Evolutionary conservation across 768 basidiomycete genomes (phyloP), one percentile per base, ranked within the genome.

Genomic region (Podaxis carcinomalis): DNA sequence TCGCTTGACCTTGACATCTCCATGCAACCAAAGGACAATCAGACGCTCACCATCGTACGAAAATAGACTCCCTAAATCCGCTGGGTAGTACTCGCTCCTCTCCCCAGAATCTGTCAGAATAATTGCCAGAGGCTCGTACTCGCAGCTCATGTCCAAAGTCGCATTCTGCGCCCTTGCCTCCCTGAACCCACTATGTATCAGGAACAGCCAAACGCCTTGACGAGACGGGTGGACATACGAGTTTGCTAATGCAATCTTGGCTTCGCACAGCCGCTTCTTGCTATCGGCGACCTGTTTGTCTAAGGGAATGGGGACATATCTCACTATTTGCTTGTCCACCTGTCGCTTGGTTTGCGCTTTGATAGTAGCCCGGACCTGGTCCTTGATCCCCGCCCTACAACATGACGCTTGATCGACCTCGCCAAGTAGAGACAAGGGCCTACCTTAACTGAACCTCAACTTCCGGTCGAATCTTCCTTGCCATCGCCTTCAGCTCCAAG

Each of bases 41-140:
- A 27, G 2, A 11, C n/a, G 71, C 82, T 71, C 66, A 87, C 85
- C 66, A 53, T 82, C 77, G 67, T 86, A 88, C 4, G 73, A 72
- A 51, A 85, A 77, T 13, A 88, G 69, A 2, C 80, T 77, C 55
- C 76, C 70, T 36, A 87, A 64, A 63, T 84, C 80, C 0, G 72
- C 69, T 6, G 86, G 86, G 62, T 78, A 87, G 13, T 78, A 62
- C 0, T 70, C 64, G 69, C 84, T 83, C 61, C 65, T 71, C 56
- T 69, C 75, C 1, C 85, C 86, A 61, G 83, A 78, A 9, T 72
- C 64, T 59, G 75, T 83, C 62, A 83, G 63, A n/a, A 88, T 74
- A 3, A 71, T 67, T 5, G 73, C 70, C 40, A 88, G 72, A 1
- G 71, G 69, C 52, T 85, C 83, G 60, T 80, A 72, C 32, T 81